Conservation (phyloP, 495 filamentous ascomycete genomes). For the Haplographium delicatum region DNA sequence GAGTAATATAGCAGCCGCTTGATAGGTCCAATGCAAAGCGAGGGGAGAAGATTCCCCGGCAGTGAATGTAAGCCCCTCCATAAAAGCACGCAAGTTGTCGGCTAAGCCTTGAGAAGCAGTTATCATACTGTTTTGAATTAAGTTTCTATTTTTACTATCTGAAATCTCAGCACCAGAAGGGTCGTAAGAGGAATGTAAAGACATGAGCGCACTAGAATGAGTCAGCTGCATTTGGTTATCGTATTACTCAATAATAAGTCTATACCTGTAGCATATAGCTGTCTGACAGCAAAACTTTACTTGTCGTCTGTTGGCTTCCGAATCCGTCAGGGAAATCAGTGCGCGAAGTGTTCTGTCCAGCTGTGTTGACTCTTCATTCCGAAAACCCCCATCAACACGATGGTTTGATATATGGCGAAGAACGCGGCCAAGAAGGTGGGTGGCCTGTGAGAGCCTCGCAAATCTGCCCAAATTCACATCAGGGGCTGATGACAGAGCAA, state of each 20-base stretch:
- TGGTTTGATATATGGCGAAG: background rate
- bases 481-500: background rate
- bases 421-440: slow-evolving; percentile 3
- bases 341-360: slow-evolving; percentile 7
- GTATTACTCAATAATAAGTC: background rate
- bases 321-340: background rate
- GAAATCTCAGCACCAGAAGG: background rate
- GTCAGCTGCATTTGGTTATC: background rate
- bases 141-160: slow-evolving; percentile 4
- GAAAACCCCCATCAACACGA: background rate
- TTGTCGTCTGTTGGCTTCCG: slow-evolving; percentile 3
- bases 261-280: slow-evolving; percentile 6
- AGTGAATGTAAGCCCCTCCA: slow-evolving; percentile 4
- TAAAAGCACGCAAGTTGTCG: background rate
- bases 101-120: background rate
- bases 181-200: slow-evolving; percentile 6
- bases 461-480: background rate
- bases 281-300: slow-evolving; percentile 4
- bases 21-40: too few species aligned
- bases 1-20: background rate
- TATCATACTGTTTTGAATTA: background rate
- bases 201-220: background rate
- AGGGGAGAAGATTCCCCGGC: slow-evolving; percentile 1
- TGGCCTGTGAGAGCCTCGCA: background rate
- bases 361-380: slow-evolving; percentile 2